Evolutionary conservation across 352 stramenopile genomes (phyloP), one percentile per base, ranked within the genome.

Genomic region (Saprolegnia diclina): DNA sequence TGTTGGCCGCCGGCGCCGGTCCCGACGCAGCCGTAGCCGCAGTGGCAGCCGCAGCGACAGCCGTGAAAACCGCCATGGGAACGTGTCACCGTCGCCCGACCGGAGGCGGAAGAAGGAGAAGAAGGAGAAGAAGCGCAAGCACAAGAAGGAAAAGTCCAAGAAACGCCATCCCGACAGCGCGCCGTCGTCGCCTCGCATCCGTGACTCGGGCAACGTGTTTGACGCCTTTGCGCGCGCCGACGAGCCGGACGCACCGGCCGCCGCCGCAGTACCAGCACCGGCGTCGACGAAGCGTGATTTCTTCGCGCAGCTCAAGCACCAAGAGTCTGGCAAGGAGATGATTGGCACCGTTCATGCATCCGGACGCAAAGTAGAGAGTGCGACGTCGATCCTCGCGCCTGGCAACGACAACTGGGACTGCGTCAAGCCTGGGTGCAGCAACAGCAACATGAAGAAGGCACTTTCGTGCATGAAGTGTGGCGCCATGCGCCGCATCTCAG

Each of bases 401-500:
- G 19, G n/a, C n/a, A 44, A 19, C 19, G 62, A 57, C 62, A 57
- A 68, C 24, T 68, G 62, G 62, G 62, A 68, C 10, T 68, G 62
- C 62, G 50, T 68, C 29, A 68, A 68, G 35, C 29, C 42, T 4
- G 62, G 62, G 2, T 68, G 62, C 24, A 40, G 62, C 16, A 22
- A 68, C 32, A 68, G 62, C 32, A 68, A 68, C 38, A 68, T 68
- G 62, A 68, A 68, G 62, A 48, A 46, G 38, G 62, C 62, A n/a
- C 32, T 37, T 35, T 56, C 62, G 29, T 68, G 62, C 35, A 18
- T 48, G 14, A 68, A 68, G 38, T 68, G 62, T 42, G 62, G 62
- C 18, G 62, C 62, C 22, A 68, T 68, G 62, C 62, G 62, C 26
- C 62, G 62, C 32, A 68, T 68, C 5, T 44, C 62, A 5, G 29